Evolutionary conservation across 2,329 filamentous ascomycete species (phyloP), one percentile per base, ranked within the genome.

Genomic region (Colletotrichum echinochloae): DNA sequence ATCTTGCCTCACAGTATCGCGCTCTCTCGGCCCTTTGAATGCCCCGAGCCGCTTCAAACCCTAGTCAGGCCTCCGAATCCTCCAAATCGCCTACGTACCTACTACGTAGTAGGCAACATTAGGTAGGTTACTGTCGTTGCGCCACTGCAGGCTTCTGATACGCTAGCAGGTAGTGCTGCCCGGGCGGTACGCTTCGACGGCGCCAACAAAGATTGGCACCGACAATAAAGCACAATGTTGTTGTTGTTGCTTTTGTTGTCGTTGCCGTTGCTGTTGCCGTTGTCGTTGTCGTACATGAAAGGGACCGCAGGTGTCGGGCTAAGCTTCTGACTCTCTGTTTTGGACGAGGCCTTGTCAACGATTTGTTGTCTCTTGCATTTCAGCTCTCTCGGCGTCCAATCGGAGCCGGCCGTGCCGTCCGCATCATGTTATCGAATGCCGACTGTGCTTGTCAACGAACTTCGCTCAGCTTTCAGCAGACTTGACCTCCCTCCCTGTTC

Each of bases 1-100:
- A 49, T 54, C 23, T 30, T 46, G 18, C 30, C 67, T 44, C 64
- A 59, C 41, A 35, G 51, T 67, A 65, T 64, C 68, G 64, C 64
- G 65, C 33, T 59, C 59, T 56, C 56, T 52, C 46, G 64, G 57
- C 52, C 52, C 28, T 59, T 57, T 48, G 44, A 59, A 41, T 57
- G 35, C 57, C 16, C 51, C 26, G 18, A 44, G 23, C 51, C 46
- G 37, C 52, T 20, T 41, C 46, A 23, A 48, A 46, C 41, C 46
- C 59, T 30, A 60, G 35, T 46, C 44, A 23, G 44, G 20, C 5
- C 30, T 56, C 26, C 44, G 52, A 54, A 62, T 39, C 67, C 28
- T 67, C 57, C 44, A 44, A n/a, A 44, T 44, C 41, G 41, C 20
- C 41, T 1, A 20, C 18, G n/a, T 51, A n/a, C n/a, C n/a, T n/a